Evolutionary conservation across 2,329 filamentous ascomycete species (phyloP).

Genomic region (Drechslerella coelobrocha): DNA sequence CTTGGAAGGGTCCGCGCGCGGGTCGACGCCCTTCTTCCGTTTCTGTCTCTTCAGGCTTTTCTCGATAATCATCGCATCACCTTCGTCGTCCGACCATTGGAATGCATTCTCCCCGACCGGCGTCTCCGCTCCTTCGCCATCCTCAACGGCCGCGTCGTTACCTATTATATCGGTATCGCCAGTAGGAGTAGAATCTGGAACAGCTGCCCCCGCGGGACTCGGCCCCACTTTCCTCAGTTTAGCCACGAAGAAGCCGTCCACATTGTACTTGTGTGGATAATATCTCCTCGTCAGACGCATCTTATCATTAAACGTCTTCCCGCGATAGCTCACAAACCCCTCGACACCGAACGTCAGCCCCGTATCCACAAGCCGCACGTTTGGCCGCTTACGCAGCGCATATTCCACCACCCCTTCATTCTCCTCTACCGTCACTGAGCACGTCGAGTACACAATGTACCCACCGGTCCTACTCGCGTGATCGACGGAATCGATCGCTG

Average conservation of each 20-base stretch:
- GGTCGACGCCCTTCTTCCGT: slow-evolving; percentile 76
- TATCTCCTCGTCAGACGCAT: slow-evolving; percentile 84
- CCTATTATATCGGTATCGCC: slow-evolving; percentile 47
- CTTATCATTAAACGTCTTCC: slow-evolving; percentile 86
- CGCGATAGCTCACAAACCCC: slow-evolving; percentile 87
- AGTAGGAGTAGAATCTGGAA: slow-evolving; percentile 54
- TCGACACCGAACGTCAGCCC: slow-evolving; percentile 88
- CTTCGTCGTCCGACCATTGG: slow-evolving; percentile 76
- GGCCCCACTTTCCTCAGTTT: slow-evolving; percentile 94
- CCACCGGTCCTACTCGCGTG: slow-evolving; percentile 90
- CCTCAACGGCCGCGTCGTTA: slow-evolving; percentile 48
- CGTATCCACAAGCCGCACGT: slow-evolving; percentile 90
- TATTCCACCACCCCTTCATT: slow-evolving; percentile 95
- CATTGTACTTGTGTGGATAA: slow-evolving; percentile 91
- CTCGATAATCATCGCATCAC: slow-evolving; percentile 74
- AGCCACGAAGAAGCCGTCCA: slow-evolving; percentile 97
- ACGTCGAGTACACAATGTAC: slow-evolving; percentile 96
- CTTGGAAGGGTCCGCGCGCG: slow-evolving; percentile 59
- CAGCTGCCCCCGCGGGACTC: slow-evolving; percentile 68
- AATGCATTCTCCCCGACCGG: slow-evolving; percentile 61
- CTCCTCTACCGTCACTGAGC: slow-evolving; percentile 91
- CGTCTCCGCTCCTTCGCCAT: slow-evolving; percentile 34
- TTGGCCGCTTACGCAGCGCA: slow-evolving; percentile 86
- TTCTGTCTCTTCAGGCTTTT: slow-evolving; percentile 76
- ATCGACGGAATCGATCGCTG: slow-evolving; percentile 93